phyloP scores from a whole-genome alignment of 768 basidiomycete genomes.

The Hygrocybe punicea region DNA sequence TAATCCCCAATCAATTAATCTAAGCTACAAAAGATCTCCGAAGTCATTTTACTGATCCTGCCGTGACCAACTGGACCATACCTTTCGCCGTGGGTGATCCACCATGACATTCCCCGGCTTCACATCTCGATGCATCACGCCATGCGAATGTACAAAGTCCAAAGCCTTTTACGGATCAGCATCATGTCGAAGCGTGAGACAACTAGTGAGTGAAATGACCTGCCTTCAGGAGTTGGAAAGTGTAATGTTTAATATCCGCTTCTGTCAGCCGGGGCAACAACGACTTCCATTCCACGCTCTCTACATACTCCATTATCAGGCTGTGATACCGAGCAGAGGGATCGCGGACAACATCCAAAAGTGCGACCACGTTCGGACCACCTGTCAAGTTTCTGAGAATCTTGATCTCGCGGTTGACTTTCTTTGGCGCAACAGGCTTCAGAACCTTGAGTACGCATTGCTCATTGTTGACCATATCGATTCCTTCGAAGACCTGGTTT shows the following conservation, averaged over 20 bases:
- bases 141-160: constrained; percentile 68
- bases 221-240: constrained; percentile 60
- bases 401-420: constrained; percentile 75
- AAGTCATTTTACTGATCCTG: neutral
- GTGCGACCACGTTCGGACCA: constrained; percentile 63
- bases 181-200: neutral
- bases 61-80: constrained; percentile 24
- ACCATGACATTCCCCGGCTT: constrained; percentile 66
- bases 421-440: constrained; percentile 68
- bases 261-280: constrained; percentile 58
- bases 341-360: constrained; percentile 69
- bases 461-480: constrained; percentile 53
- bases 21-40: constrained; percentile 33
- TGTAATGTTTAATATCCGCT: constrained; percentile 65
- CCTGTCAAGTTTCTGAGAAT: constrained; percentile 66
- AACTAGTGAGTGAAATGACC: neutral
- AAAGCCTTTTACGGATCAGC: constrained; percentile 40
- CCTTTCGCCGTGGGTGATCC: constrained; percentile 58
- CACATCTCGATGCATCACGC: constrained; percentile 64
- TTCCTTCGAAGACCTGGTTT: constrained; percentile 55
- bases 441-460: constrained; percentile 67
- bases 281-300: constrained; percentile 64
- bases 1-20: constrained; percentile 72
- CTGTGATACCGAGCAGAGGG: constrained; percentile 58
- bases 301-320: constrained; percentile 65